phyloP scores from a whole-genome alignment of 352 stramenopile species.

The Phytophthora pisi region DNA sequence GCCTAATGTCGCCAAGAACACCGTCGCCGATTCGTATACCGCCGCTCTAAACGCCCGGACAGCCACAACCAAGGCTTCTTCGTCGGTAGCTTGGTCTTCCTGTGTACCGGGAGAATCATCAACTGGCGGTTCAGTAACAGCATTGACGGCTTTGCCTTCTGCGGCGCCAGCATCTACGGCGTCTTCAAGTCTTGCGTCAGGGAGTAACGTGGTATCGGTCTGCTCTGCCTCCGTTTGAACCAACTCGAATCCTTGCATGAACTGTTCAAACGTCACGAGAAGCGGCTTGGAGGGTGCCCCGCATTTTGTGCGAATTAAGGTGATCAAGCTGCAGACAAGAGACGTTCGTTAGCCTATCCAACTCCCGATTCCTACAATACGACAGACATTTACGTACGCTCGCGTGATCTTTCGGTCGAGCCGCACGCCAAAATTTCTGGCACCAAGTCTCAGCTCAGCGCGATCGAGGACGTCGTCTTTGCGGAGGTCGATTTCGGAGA shows the following conservation, averaged over 20 bases:
- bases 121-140: neutral
- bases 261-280: constrained; percentile 51
- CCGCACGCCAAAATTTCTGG: constrained; percentile 52
- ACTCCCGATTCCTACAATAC: neutral
- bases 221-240: neutral
- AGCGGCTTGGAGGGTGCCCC: constrained; percentile 44
- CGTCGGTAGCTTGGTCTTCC: constrained; percentile 12
- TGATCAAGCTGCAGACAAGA: constrained; percentile 46
- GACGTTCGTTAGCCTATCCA: constrained; percentile 7
- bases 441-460: constrained; percentile 59
- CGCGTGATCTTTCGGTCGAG: constrained; percentile 70
- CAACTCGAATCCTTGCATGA: constrained; percentile 64
- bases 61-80: constrained; percentile 44
- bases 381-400: constrained; percentile 34
- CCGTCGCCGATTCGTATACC: constrained; percentile 48
- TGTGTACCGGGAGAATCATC: neutral
- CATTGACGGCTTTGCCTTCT: neutral
- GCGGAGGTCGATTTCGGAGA: constrained; percentile 53
- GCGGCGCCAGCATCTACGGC: neutral
- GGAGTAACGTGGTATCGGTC: neutral
- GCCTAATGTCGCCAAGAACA: constrained; percentile 32
- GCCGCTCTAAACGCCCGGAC: constrained; percentile 43
- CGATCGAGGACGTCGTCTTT: constrained; percentile 66
- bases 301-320: constrained; percentile 57
- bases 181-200: neutral